Evolutionary conservation across 1,139 yeast genomes (phyloP).

Genomic region (Yamadazyma aaseri): DNA sequence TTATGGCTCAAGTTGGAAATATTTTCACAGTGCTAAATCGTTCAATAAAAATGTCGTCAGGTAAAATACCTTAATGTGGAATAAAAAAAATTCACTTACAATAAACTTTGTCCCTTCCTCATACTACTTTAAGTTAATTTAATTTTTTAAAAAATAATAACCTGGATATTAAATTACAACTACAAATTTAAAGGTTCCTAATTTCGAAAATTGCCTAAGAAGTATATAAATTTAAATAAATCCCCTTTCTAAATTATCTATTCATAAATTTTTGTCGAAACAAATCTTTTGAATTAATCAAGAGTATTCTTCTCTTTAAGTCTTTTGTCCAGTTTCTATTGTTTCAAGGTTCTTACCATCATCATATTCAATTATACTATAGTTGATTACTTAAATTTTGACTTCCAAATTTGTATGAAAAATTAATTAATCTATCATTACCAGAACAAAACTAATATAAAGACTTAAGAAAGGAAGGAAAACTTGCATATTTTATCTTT

Average conservation of each 20-base stretch:
- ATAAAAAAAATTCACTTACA: background rate
- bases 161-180: conserved; percentile 2
- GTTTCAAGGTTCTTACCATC: too few species aligned
- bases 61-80: background rate
- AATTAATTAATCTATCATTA: background rate
- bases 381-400: too few species aligned
- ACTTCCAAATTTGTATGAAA: conserved; percentile 1
- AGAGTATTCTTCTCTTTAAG: background rate
- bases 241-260: background rate
- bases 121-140: background rate
- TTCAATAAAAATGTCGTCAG: background rate
- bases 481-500: background rate
- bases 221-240: conserved; percentile 1
- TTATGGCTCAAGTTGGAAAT: too few species aligned
- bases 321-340: conserved; percentile 1
- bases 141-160: background rate
- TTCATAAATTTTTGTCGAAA: background rate
- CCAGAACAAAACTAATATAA: too few species aligned
- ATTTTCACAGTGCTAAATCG: too few species aligned
- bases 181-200: background rate
- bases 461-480: background rate
- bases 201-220: background rate
- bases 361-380: too few species aligned
- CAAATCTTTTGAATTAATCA: background rate
- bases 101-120: conserved; percentile 1